Evolutionary conservation across 2,329 filamentous ascomycete genomes (phyloP).

Genomic region (Emmonsia crescens): DNA sequence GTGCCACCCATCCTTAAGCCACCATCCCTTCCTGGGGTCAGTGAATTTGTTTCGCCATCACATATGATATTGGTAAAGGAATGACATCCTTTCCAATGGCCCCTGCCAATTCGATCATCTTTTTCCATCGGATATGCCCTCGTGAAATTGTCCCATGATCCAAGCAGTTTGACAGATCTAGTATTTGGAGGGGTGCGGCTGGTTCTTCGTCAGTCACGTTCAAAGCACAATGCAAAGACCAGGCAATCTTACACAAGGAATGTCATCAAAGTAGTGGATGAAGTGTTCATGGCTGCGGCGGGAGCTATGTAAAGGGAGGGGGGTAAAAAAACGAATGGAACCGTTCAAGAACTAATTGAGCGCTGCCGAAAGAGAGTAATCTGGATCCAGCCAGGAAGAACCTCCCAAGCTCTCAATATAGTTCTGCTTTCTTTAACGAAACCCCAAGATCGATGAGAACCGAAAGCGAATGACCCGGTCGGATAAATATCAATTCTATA

Average conservation of each 20-base stretch:
- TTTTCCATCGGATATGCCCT: conserved; percentile 69
- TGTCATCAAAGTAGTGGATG: conserved; percentile 19
- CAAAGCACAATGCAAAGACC: neutral
- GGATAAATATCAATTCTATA: neutral
- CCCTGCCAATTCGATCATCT: conserved; percentile 61
- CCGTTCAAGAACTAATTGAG: neutral
- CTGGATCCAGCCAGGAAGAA: conserved; percentile 2
- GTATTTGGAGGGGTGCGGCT: conserved; percentile 30
- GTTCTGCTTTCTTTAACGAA: neutral
- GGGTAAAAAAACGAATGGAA: neutral
- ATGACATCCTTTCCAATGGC: conserved; percentile 80
- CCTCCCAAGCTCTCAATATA: neutral
- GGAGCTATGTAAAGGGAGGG: conserved; percentile 11
- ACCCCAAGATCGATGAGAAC: neutral
- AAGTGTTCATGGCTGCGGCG: neutral
- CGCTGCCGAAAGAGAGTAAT: neutral
- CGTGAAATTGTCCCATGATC: conserved; percentile 92
- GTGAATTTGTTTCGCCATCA: conserved; percentile 53
- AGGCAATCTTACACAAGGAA: conserved; percentile 21
- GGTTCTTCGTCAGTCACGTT: neutral
- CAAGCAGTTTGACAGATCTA: conserved; percentile 64
- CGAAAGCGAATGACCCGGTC: neutral
- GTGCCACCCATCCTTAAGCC: conserved; percentile 85
- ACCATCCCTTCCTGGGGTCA: conserved; percentile 52
- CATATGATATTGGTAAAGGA: conserved; percentile 76